phyloP scores from a whole-genome alignment of 768 basidiomycete species.

The Hygrophoropsis aurantiaca region DNA sequence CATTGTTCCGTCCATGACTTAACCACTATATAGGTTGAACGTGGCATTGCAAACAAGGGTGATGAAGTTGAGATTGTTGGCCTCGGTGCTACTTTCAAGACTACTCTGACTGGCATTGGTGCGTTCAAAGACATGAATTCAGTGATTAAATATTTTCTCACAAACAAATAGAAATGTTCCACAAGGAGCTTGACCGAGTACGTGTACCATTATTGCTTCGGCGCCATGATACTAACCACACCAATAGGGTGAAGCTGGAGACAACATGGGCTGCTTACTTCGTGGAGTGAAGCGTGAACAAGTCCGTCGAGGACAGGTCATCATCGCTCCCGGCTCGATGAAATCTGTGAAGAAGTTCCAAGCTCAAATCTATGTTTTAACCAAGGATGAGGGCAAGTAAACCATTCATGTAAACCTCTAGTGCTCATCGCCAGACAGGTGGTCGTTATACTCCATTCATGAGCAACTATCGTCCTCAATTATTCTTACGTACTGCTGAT shows the following conservation, averaged over 20 bases:
- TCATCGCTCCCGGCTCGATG: slow-evolving; percentile 86
- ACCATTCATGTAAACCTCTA: slow-evolving; percentile 61
- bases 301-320: slow-evolving; percentile 88
- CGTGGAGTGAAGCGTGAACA: slow-evolving; percentile 98
- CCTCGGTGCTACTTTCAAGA: slow-evolving; percentile 78
- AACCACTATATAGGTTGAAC: slow-evolving; percentile 65
- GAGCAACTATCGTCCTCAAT: slow-evolving; percentile 90
- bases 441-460: slow-evolving; percentile 92
- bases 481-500: slow-evolving; percentile 95
- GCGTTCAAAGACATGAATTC: slow-evolving; percentile 20
- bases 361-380: slow-evolving; percentile 79
- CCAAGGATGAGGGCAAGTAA: slow-evolving; percentile 40
- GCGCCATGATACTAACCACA: slow-evolving; percentile 8
- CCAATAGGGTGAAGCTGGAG: slow-evolving; percentile 87
- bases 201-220: slow-evolving; percentile 16
- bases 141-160: not conserved
- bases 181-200: slow-evolving; percentile 96
- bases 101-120: slow-evolving; percentile 94
- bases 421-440: slow-evolving; percentile 34
- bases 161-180: slow-evolving; percentile 85
- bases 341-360: slow-evolving; percentile 94
- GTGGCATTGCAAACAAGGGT: slow-evolving; percentile 88
- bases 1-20: not conserved
- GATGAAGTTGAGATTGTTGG: slow-evolving; percentile 93
- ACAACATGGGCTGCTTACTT: slow-evolving; percentile 97